Base-by-base conservation (phyloP, 75 land plant species). In the Pseudotsuga menziesii region DNA sequence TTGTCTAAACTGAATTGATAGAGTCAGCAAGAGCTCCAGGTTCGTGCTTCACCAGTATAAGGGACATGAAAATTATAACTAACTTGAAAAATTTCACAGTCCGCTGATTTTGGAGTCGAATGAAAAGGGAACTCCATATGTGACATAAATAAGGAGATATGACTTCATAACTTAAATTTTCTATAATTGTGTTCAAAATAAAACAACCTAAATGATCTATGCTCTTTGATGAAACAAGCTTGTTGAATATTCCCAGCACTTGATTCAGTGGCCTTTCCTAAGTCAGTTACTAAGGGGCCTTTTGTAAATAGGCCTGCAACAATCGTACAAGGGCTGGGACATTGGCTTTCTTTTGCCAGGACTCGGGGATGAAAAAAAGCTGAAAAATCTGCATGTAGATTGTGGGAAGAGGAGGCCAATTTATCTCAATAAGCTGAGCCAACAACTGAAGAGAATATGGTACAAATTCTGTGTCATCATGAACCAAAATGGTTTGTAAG, bases 391-490 rank as follows among this genome's bases (percentile, higher is more conserved):
- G 81, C 84, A 93, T 87, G 57, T 97, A 97, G 20, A 58, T 83
- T 57, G 75, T 72, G 5, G 90, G 89, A 27, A 97, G 74, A 13
- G 98, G 99, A 13, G 92, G 87, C 35, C 63, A 87, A 58, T 83
- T 90, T 55, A 87, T 76, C 79, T 97, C 98, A 80, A 97, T 87
- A 61, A 97, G 92, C 86, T 93, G 98, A 44, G 99, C 95, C 58
- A 97, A 80, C 13, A 97, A 85, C 79, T 97, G 99, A 69, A 97
- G 90, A 11, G 94, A 88, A 78, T 97, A 97, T 48, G 99, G 97
- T 62, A 87, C 85, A 81, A 97, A 97, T 81, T 97, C 98, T 1
- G 82, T 79, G 2, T 93, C 86, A 77, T 97, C 96, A 76, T 87
- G 76, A 39, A 66, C 87, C 78, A 97, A 76, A 57, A 97, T 91